Conservation (phyloP, 352 stramenopile genomes). For the Globisporangium megalacanthum region DNA sequence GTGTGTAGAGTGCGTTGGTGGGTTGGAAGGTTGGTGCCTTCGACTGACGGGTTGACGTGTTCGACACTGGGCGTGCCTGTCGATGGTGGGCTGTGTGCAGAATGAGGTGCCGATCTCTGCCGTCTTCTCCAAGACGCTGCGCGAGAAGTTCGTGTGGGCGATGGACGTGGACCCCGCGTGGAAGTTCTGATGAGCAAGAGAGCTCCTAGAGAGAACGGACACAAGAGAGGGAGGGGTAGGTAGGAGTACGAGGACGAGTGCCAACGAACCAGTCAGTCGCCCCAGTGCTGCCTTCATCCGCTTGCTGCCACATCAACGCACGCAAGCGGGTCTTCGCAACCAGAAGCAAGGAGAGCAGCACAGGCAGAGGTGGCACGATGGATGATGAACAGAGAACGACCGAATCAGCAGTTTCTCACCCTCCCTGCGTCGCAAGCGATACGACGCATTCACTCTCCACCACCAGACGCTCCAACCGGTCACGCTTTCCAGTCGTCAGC, state of each 20-base stretch:
- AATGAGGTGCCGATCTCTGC: slow-evolving; percentile 97
- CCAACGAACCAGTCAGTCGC: too few species aligned
- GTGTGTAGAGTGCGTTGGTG: neutral
- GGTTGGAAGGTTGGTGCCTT: neutral
- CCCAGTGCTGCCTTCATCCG: too few species aligned
- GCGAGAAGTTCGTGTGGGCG: slow-evolving; percentile 99
- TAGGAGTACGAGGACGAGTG: too few species aligned
- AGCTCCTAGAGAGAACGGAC: neutral
- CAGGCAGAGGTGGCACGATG: neutral
- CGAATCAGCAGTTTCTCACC: too few species aligned
- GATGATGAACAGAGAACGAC: too few species aligned
- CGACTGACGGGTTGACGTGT: neutral
- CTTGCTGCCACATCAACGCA: slow-evolving; percentile 2
- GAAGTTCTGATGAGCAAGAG: slow-evolving; percentile 81
- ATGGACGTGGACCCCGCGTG: slow-evolving; percentile 97
- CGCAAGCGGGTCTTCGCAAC: neutral
- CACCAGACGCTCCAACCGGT: neutral
- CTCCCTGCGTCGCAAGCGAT: too few species aligned
- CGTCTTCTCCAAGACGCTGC: slow-evolving; percentile 98
- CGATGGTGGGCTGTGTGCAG: slow-evolving; percentile 18
- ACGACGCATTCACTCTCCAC: too few species aligned
- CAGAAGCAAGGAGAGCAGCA: neutral
- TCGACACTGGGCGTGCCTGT: neutral
- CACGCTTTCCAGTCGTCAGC: slow-evolving; percentile 49
- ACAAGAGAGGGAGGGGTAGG: neutral